Evolutionary conservation across 495 filamentous ascomycete species (phyloP).

Genomic region (Glonium stellatum): DNA sequence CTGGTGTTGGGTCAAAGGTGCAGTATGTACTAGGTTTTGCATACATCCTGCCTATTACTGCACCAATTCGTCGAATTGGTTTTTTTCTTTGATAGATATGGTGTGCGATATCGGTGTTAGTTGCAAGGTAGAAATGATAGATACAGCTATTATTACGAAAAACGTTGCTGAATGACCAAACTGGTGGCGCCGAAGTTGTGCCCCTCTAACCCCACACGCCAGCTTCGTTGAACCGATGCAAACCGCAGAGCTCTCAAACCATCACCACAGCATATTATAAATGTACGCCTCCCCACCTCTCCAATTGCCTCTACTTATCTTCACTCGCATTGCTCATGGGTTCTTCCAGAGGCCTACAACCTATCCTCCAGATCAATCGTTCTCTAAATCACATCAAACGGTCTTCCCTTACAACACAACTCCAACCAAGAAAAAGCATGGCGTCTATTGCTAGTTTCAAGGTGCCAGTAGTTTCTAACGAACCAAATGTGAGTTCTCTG

Average conservation of each 20-base stretch:
- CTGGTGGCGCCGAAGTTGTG: not conserved
- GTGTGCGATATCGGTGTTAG: no score
- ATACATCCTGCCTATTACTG: no score
- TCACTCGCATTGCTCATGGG: not conserved
- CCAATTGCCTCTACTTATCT: not conserved
- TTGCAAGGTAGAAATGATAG: no score
- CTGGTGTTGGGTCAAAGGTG: not conserved
- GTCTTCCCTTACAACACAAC: not conserved
- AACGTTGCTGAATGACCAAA: no score
- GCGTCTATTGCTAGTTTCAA: conserved; percentile 68
- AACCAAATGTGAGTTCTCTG: conserved; percentile 73
- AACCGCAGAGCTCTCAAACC: not conserved
- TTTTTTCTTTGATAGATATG: no score
- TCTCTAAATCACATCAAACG: not conserved
- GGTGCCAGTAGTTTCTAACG: conserved; percentile 79
- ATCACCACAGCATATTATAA: not conserved
- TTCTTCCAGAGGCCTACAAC: conserved; percentile 4
- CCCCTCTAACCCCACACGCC: not conserved
- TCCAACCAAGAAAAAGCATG: conserved; percentile 20
- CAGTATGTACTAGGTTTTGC: no score
- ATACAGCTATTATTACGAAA: no score
- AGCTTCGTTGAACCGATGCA: not conserved
- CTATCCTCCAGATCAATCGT: conserved; percentile 3
- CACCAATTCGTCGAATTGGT: no score
- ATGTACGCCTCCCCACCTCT: not conserved